Evolutionary conservation across 352 stramenopile genomes (phyloP).

Genomic region (Phytophthora europaea): DNA sequence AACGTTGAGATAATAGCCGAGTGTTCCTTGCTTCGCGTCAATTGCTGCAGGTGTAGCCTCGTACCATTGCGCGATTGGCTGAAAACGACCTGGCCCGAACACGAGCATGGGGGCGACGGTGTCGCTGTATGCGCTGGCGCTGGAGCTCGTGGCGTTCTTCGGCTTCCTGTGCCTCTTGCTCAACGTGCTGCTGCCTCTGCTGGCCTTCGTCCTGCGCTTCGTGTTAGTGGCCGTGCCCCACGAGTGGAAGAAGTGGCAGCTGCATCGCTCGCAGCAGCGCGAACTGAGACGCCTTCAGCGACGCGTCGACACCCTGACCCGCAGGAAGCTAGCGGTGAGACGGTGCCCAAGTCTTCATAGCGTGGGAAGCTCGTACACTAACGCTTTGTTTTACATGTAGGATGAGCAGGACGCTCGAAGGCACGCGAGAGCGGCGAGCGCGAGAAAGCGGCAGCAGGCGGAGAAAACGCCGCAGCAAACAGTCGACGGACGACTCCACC

Average conservation of each 20-base stretch:
- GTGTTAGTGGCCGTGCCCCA: conserved; percentile 40
- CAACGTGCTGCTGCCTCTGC: conserved; percentile 49
- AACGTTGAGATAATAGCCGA: conserved; percentile 40
- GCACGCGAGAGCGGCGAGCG: conserved; percentile 15
- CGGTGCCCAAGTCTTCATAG: not conserved
- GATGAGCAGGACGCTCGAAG: conserved; percentile 39
- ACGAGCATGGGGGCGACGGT: conserved; percentile 4
- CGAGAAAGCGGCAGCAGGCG: conserved; percentile 22
- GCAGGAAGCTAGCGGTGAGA: conserved; percentile 34
- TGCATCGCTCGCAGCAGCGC: conserved; percentile 49
- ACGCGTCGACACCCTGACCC: conserved; percentile 36
- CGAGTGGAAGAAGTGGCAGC: conserved; percentile 51
- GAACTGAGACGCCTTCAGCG: conserved; percentile 49
- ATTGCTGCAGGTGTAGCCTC: conserved; percentile 4
- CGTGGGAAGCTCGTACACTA: not conserved
- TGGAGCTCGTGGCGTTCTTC: conserved; percentile 57
- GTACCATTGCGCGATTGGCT: conserved; percentile 31
- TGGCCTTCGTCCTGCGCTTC: conserved; percentile 42
- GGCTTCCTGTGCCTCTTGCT: conserved; percentile 56
- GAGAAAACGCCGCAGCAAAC: conserved; percentile 6
- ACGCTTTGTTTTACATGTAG: conserved; percentile 11
- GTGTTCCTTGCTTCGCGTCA: conserved; percentile 31
- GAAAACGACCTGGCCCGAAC: conserved; percentile 16
- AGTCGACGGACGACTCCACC: not conserved
- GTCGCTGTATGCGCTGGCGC: conserved; percentile 29